Conservation (phyloP, 2,329 filamentous ascomycete species). For the Colletotrichum magnum region DNA sequence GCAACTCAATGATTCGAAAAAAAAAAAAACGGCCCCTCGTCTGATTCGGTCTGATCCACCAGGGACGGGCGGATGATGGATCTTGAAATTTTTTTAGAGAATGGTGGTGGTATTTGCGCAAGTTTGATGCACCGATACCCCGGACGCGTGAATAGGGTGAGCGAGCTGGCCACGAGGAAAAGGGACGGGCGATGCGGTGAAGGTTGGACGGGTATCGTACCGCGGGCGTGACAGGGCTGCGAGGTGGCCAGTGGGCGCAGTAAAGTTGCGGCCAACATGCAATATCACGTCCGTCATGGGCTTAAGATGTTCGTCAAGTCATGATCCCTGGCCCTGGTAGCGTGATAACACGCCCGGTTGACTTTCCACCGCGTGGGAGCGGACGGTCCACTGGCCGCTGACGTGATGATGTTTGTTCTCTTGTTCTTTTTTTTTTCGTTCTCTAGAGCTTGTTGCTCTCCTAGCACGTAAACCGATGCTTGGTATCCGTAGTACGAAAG, state of each 20-base stretch:
- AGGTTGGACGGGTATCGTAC: constrained; percentile 7
- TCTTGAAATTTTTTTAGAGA: background rate
- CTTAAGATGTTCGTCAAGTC: constrained; percentile 11
- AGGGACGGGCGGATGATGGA: constrained; percentile 9
- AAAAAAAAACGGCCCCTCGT: background rate
- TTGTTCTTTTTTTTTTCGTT: no score
- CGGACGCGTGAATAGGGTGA: constrained; percentile 17
- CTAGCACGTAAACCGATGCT: no score
- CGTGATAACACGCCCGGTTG: constrained; percentile 1
- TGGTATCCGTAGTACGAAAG: background rate
- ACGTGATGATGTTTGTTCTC: background rate
- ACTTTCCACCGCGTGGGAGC: background rate
- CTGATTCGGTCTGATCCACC: constrained; percentile 9
- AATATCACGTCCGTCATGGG: constrained; percentile 4
- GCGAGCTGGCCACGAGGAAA: background rate
- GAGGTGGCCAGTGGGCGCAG: constrained; percentile 4
- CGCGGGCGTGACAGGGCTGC: constrained; percentile 3
- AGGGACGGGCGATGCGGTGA: constrained; percentile 6
- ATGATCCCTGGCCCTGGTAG: constrained; percentile 10
- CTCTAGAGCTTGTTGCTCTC: no score
- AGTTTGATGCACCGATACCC: constrained; percentile 22
- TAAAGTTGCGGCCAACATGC: constrained; percentile 1
- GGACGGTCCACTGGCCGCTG: background rate
- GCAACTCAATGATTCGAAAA: constrained; percentile 18
- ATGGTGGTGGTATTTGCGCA: no score